Base-by-base conservation (phyloP, 257 asterid species). In the Craterostigma plantagineum region DNA sequence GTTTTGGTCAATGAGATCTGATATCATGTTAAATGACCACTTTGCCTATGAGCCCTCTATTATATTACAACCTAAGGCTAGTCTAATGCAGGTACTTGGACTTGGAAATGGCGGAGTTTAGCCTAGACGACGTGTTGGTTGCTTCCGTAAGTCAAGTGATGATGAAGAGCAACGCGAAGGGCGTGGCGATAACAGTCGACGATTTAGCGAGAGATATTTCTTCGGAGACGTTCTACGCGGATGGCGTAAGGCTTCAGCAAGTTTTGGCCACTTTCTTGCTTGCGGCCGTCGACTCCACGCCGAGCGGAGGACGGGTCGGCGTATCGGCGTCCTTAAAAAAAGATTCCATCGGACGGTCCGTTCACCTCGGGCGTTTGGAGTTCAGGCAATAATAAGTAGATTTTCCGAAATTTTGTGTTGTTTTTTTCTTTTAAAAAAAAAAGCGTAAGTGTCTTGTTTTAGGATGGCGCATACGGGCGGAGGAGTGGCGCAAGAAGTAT, bases 41-140 rank as follows among this genome's bases (percentile, higher is more conserved):
- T n/a, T n/a, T n/a, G n/a, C n/a, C n/a, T n/a, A n/a, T n/a, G n/a
- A n/a, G n/a, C n/a, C n/a, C n/a, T n/a, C n/a, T n/a, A n/a, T n/a
- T n/a, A n/a, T n/a, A n/a, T n/a, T 23, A 2, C 30, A 23, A 23
- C 30, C n/a, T n/a, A 23, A 23, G 30, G 30, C 30, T n/a, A n/a
- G n/a, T 23, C 30, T 23, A 23, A 23, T 6, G 30, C 30, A 86
- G 95, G 70, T 87, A 69, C 70, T 49, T 87, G 86, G 86, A 82
- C 58, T 66, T 87, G 57, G 98, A 87, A 62, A 87, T 87, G 98
- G 68, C 66, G 62, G 93, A 82, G 66, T 87, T 79, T 49, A 82
- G 74, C 65, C 66, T 82, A 49, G 72, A 76, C 6, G 91, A 87
- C 36, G 86, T 79, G 23, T 60, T 87, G 67, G 69, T 74, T 33